Evolutionary conservation across 208 protist species (phyloP).

Genomic region (Crithidia expoeki): DNA sequence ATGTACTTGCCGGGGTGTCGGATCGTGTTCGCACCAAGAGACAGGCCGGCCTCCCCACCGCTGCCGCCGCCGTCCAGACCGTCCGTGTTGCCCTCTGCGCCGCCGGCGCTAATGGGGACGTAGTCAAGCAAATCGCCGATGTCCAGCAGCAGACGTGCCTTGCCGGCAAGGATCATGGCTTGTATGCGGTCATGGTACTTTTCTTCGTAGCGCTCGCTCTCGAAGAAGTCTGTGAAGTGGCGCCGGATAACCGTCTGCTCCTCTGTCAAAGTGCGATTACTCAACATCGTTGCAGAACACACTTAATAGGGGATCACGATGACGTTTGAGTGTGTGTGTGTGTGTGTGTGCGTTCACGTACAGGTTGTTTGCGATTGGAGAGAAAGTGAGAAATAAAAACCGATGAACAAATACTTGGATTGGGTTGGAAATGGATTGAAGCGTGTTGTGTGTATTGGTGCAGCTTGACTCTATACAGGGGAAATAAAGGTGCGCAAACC

Average conservation of each 20-base stretch:
- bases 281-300: constrained; percentile 62
- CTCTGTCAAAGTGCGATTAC: constrained; percentile 82
- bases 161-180: constrained; percentile 82
- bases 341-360: too few relatives aligned
- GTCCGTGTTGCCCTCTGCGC: not conserved
- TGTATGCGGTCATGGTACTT: constrained; percentile 86
- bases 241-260: constrained; percentile 89
- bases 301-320: too few relatives aligned
- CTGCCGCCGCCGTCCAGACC: constrained; percentile 3
- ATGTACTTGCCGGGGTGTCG: constrained; percentile 85
- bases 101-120: constrained; percentile 35
- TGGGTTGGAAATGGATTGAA: too few relatives aligned
- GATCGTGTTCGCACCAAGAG: constrained; percentile 78
- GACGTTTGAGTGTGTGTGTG: too few relatives aligned
- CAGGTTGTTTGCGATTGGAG: too few relatives aligned
- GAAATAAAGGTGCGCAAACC: too few relatives aligned
- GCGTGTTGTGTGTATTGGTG: too few relatives aligned
- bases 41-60: constrained; percentile 30
- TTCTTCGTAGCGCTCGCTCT: constrained; percentile 81
- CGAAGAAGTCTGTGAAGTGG: constrained; percentile 91
- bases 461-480: too few relatives aligned
- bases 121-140: constrained; percentile 93
- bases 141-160: constrained; percentile 88
- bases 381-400: too few relatives aligned
- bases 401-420: too few relatives aligned